phyloP scores from a whole-genome alignment of 2,329 filamentous ascomycete genomes.

The Cyclaneusma minus region DNA sequence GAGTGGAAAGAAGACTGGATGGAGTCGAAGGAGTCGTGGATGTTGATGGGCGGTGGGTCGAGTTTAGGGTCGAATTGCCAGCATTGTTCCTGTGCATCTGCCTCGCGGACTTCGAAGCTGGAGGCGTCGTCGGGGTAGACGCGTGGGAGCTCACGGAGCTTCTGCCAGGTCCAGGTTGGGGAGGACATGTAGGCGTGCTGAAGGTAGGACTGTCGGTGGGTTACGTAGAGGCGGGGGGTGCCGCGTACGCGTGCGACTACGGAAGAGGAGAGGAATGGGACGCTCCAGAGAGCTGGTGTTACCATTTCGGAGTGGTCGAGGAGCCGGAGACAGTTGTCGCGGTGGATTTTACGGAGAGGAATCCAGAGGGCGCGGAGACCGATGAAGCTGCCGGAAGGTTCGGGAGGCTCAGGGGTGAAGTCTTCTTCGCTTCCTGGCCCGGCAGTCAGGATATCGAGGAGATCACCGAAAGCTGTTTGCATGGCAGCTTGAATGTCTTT shows the following conservation, averaged over 20 bases:
- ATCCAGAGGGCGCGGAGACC: conserved; percentile 55
- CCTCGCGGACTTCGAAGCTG: conserved; percentile 34
- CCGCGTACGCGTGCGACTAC: conserved; percentile 58
- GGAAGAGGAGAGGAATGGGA: conserved; percentile 51
- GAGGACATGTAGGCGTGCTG: conserved; percentile 37
- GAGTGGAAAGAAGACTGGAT: conserved; percentile 21
- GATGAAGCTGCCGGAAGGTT: conserved; percentile 28
- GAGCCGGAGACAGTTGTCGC: conserved; percentile 57
- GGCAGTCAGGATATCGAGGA: conserved; percentile 28
- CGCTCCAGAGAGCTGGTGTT: conserved; percentile 56
- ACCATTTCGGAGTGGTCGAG: conserved; percentile 57
- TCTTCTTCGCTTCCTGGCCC: conserved; percentile 10
- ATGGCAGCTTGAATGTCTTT: conserved; percentile 52
- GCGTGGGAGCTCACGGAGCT: conserved; percentile 45
- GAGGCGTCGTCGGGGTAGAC: conserved; percentile 31
- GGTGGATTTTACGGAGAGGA: conserved; percentile 63
- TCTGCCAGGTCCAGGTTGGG: conserved; percentile 55
- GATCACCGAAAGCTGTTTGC: conserved; percentile 41
- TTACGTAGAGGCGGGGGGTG: conserved; percentile 55
- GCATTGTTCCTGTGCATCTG: conserved; percentile 45
- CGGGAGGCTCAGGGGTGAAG: conserved; percentile 4
- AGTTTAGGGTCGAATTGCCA: conserved; percentile 53
- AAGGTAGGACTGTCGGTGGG: conserved; percentile 58
- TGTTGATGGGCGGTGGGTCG: conserved; percentile 36
- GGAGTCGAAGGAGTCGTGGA: conserved; percentile 28